Evolutionary conservation across 345 rosid species (phyloP).

Genomic region (Moringa oleifera): DNA sequence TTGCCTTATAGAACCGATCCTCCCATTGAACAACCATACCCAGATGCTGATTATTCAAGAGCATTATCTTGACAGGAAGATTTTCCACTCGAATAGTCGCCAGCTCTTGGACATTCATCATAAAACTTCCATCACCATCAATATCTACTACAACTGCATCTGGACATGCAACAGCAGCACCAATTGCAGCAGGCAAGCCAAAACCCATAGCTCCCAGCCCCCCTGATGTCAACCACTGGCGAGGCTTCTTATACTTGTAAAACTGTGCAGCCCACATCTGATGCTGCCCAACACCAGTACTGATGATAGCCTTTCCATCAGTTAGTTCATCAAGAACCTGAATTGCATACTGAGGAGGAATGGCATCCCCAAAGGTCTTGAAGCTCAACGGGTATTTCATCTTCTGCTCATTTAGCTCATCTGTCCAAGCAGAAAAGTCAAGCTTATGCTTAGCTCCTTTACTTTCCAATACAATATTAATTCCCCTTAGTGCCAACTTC

Average conservation of each 20-base stretch:
- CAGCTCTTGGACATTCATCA: slow-evolving; percentile 93
- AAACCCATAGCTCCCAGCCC: slow-evolving; percentile 99
- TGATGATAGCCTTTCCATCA: slow-evolving; percentile 70
- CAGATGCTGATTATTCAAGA: slow-evolving; percentile 89
- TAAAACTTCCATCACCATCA: slow-evolving; percentile 97
- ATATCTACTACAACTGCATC: slow-evolving; percentile 80
- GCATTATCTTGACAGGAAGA: slow-evolving; percentile 74
- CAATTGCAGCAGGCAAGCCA: slow-evolving; percentile 96
- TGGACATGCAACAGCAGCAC: slow-evolving; percentile 94
- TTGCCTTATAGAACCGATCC: slow-evolving; percentile 89
- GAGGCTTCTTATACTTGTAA: slow-evolving; percentile 83
- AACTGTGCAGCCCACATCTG: slow-evolving; percentile 99
- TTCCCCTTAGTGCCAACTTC: slow-evolving; percentile 72
- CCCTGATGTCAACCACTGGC: slow-evolving; percentile 86
- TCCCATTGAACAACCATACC: slow-evolving; percentile 99
- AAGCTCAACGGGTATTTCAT: slow-evolving; percentile 56
- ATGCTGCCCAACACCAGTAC: slow-evolving; percentile 98
- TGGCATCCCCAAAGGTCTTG: slow-evolving; percentile 84
- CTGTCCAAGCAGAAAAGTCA: slow-evolving; percentile 70
- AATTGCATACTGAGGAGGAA: slow-evolving; percentile 92
- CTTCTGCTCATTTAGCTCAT: slow-evolving; percentile 69
- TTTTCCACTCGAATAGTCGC: slow-evolving; percentile 83
- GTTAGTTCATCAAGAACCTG: slow-evolving; percentile 88
- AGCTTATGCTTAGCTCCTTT: slow-evolving; percentile 35
- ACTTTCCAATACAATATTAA: slow-evolving; percentile 58